Base-by-base conservation (phyloP, 371 early-diverging fungal genomes). In the Mortierella sp. region DNA sequence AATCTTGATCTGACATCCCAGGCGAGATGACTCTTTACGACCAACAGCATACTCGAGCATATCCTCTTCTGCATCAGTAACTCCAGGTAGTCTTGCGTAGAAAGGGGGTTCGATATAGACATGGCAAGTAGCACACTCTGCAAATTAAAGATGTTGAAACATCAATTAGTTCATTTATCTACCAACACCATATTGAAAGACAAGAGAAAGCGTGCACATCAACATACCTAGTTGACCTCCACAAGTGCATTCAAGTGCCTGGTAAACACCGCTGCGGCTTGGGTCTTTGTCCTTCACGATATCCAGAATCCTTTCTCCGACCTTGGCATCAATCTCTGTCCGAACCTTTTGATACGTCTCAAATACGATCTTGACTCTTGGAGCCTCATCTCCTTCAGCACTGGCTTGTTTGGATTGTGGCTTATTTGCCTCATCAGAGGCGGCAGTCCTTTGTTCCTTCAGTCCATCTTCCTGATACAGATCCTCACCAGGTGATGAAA, bases 251-350 rank as follows among this genome's bases (percentile, higher is more conserved):
- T 80, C 80, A 43, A 80, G 75, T n/a, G 80, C 80, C 56, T 80
- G 80, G 32, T 74, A 74, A 1, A 80, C 71, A 28, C 64, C 70
- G 10, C 72, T 69, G 28, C 80, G 80, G 13, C 64, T 70, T 7
- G 80, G 75, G 23, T 80, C 75, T 61, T 80, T 80, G 62, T 80
- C 80, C 57, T 80, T 80, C 45, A 80, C 80, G 64, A 80, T 80
- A 35, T 80, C 80, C n/a, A 74, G 57, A 22, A 80, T 80, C 15
- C 80, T 51, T 35, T 80, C 80, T 19, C 80, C 80, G 10, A 74
- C 65, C 65, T 80, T 80, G 58, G 80, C 80, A 19, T 80, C 71
- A n/a, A 80, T 80, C 68, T 73, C 74, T 53, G 80, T 80, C 53
- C 68, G 51, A 13, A 80, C 80, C 43, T 80, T 80, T 68, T 80